A percentile compares a stretch with the other conserved stretches of the same genome.
phyloP scores from a whole-genome alignment of 495 filamentous ascomycete species.

The Alectoria sarmentosa region DNA sequence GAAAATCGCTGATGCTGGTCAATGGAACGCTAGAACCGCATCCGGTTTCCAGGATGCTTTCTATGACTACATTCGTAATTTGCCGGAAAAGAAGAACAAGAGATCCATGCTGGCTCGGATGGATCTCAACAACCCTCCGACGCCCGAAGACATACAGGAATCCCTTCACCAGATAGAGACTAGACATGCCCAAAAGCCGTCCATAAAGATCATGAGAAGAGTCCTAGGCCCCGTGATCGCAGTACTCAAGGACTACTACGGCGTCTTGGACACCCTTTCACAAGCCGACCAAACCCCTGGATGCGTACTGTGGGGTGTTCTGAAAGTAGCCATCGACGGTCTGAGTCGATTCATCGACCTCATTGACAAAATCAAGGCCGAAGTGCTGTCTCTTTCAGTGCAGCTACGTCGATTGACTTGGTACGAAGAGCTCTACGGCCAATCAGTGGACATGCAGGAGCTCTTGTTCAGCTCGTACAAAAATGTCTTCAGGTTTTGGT shows the following conservation, averaged over 20 bases:
- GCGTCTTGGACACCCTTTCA: slow-evolving; percentile 7
- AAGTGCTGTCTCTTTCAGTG: slow-evolving; percentile 1
- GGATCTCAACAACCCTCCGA: slow-evolving; percentile 4
- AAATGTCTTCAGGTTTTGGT: slow-evolving; percentile 15
- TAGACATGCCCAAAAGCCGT: not conserved
- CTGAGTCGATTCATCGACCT: slow-evolving; percentile 5
- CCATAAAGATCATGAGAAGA: not conserved
- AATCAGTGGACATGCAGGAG: slow-evolving; percentile 15
- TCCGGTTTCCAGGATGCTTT: not conserved
- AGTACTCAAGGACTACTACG: not conserved
- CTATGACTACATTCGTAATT: slow-evolving; percentile 1
- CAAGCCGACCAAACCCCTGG: slow-evolving; percentile 5
- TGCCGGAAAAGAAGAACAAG: slow-evolving; percentile 8
- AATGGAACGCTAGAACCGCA: not conserved
- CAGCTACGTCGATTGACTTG: slow-evolving; percentile 7
- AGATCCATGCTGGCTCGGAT: slow-evolving; percentile 12
- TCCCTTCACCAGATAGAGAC: not conserved
- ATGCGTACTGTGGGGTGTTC: slow-evolving; percentile 5
- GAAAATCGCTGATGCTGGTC: not conserved
- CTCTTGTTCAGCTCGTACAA: slow-evolving; percentile 9
- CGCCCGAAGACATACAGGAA: slow-evolving; percentile 2
- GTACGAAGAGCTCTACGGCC: slow-evolving; percentile 13
- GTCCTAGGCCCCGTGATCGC: not conserved
- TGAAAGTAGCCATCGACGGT: slow-evolving; percentile 8
- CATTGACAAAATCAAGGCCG: slow-evolving; percentile 11